Evolutionary conservation across 2,329 filamentous ascomycete species (phyloP).

Genomic region (Incumbomyces lentus): DNA sequence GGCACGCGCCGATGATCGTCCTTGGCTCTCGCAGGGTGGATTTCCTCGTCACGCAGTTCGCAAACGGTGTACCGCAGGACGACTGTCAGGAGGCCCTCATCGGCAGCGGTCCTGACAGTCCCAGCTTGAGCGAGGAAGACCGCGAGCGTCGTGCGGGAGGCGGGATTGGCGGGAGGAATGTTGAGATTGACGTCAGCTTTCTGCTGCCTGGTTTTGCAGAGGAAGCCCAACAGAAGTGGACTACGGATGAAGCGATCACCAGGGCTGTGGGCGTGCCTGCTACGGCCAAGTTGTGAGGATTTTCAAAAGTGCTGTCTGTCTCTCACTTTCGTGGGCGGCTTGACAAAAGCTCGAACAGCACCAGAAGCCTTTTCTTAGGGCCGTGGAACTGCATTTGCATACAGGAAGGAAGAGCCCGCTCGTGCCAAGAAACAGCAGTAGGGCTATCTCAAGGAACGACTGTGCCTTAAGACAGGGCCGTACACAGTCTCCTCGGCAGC

Average conservation of each 20-base stretch:
- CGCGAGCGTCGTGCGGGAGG: neutral
- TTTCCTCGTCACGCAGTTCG: constrained; percentile 83
- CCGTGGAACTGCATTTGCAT: too few species aligned
- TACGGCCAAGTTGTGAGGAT: neutral
- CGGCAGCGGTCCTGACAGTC: constrained; percentile 28
- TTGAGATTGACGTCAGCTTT: constrained; percentile 3
- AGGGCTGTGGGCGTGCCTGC: neutral
- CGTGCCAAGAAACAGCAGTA: too few species aligned
- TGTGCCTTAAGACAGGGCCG: too few species aligned
- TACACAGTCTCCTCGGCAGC: too few species aligned
- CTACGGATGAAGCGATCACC: neutral
- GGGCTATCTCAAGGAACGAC: too few species aligned
- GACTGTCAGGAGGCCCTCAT: constrained; percentile 73
- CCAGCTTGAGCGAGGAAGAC: neutral
- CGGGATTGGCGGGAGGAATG: neutral
- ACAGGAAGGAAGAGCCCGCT: too few species aligned
- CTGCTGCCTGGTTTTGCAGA: neutral
- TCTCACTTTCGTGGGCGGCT: too few species aligned
- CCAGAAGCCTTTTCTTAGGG: too few species aligned
- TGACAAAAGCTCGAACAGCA: too few species aligned
- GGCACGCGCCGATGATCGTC: constrained; percentile 94
- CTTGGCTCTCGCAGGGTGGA: constrained; percentile 62
- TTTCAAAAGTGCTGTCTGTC: too few species aligned
- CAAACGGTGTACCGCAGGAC: constrained; percentile 69
- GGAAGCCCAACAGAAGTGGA: neutral